Base-by-base conservation (phyloP, 371 early-diverging fungal species). In the Mucor velutinosus region DNA sequence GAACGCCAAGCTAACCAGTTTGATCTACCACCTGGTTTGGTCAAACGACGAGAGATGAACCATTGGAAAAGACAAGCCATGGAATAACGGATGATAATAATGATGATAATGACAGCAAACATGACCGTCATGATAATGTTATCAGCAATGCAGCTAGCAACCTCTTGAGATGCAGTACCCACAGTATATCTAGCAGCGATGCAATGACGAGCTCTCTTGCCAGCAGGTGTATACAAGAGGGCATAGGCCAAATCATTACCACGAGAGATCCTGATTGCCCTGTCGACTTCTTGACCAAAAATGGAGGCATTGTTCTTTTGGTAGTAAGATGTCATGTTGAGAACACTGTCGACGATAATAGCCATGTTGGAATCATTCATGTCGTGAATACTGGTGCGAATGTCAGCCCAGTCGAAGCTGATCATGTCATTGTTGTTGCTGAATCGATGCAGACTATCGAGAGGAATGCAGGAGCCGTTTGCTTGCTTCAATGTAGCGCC, bases 61-160 rank as follows among this genome's bases (percentile, higher is more conserved):
- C 89, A 87, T 53, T 86, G 84, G 76, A 90, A 91, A 11, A 84
- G 64, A 12, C 81, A 61, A 11, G 90, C 90, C 67, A 90, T 81
- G 0, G 84, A 68, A 62, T 89, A 90, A 8, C 86, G 84, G 5
- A 81, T 70, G 19, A 75, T 69, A 25, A 85, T 78, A 10, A 85
- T 73, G 11, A 71, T 72, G 11, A 82, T 60, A 60, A 85, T 82
- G 8, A 83, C 76, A 14, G 74, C 69, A 49, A 85, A 71, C 76
- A 78, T 77, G 11, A 78, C 35, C n/a, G 65, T 73, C 75, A 82
- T 76, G 30, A 85, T 76, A 30, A 83, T 74, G 37, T 87, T 75
- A 21, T 87, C 76, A 8, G 90, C 76, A 60, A 90, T 78, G 74
- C 93, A 91, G 23, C 81, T 76, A 11, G 70, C 77, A 1, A 64